These are phyloP conservation scores for Sphagnum tenellum DNA, from an alignment of 225 moss, liverwort and hornwort genomes.

Conservation along the genomic window DNA sequence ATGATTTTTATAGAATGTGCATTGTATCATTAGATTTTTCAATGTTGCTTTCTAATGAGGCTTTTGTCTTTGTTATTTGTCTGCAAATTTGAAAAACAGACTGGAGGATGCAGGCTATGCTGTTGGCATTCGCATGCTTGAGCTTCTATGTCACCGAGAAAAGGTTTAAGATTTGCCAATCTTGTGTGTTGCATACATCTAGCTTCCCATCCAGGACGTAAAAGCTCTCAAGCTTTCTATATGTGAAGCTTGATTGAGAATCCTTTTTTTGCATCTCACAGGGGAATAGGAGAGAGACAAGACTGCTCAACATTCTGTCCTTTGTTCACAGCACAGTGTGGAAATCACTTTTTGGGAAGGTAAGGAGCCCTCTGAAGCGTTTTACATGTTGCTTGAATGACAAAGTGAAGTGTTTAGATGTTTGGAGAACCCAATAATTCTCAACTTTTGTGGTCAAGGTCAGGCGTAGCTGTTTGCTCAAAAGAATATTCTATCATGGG, in stretches of 20 bases:
- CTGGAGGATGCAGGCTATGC: slow-evolving; percentile 84
- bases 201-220: too few relatives aligned
- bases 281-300: slow-evolving; percentile 84
- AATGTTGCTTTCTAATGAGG: neutral
- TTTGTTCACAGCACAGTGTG: slow-evolving; percentile 92
- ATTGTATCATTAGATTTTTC: neutral
- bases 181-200: too few relatives aligned
- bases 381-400: too few relatives aligned
- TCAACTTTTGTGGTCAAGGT: too few relatives aligned
- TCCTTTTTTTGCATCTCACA: slow-evolving; percentile 11
- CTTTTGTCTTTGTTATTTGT: neutral
- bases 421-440: too few relatives aligned
- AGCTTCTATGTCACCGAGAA: slow-evolving; percentile 76
- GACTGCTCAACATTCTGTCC: slow-evolving; percentile 80
- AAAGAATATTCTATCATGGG: too few relatives aligned
- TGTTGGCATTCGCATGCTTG: slow-evolving; percentile 70
- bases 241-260: neutral
- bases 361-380: slow-evolving; percentile 3
- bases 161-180: slow-evolving; percentile 30
- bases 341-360: slow-evolving; percentile 91
- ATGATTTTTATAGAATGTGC: neutral
- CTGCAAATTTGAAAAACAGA: slow-evolving; percentile 19
- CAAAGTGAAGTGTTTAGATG: too few relatives aligned
- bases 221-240: too few relatives aligned
- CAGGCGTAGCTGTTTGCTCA: too few relatives aligned